Evolutionary conservation across 768 basidiomycete species (phyloP), one percentile per base, ranked within the genome.

Genomic region (Dioszegia aurantiaca): DNA sequence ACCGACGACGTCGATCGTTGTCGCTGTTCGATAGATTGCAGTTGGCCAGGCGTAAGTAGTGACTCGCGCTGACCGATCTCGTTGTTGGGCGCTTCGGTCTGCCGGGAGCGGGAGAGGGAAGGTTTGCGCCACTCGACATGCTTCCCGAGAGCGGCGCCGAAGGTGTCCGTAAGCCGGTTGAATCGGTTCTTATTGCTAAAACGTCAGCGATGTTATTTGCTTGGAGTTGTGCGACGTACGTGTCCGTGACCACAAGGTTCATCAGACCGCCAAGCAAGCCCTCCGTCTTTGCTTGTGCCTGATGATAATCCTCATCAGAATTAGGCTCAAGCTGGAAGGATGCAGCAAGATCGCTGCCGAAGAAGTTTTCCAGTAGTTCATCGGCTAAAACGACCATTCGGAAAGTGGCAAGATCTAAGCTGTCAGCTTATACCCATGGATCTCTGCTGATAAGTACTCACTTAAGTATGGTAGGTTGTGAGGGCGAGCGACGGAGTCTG

Each of bases 361-460:
- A 99, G 82, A 99, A 99, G 1, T 88, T 87, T 74, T 99, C 95
- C 24, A 99, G 83, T 26, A 98, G 82, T 74, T 97, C 93, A 64
- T 98, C 95, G 0, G 94, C 93, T 9, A 99, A 82, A 4, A 99
- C 88, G 39, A 98, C 94, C 95, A 98, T 99, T 6, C 95, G 86
- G 85, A 99, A 99, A 8, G 77, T 78, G 2, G 77, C 77, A 9
- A 78, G 67, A 48, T 75, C 90, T 90, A 64, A 23, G 23, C 52
- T n/a, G 46, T 61, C 26, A 52, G 58, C 53, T 49, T 14, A 42
- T 14, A 23, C 42, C 1, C 39, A 11, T 30, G 8, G 24, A 39
- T 6, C 8, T 24, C 4, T n/a, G n/a, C 10, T 31, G 16, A 11
- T 26, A 12, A 16, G n/a, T 9, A 87, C 49, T 91, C 84, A 77